phyloP scores from a whole-genome alignment of 257 asterid genomes.

The Mitragyna speciosa region DNA sequence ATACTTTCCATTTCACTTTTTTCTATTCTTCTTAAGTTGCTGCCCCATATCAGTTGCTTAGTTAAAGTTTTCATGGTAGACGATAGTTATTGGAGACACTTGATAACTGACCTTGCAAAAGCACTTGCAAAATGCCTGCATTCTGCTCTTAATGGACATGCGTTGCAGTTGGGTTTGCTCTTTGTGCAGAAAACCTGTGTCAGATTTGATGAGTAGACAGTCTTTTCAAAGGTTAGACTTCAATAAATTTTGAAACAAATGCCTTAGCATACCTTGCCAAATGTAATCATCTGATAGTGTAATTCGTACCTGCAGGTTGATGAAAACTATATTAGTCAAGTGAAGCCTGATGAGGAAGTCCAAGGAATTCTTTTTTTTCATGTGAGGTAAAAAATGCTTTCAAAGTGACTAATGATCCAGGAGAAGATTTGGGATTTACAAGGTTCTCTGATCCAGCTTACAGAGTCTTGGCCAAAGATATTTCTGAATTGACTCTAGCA shows the following conservation, averaged over 20 bases:
- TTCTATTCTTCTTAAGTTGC: background rate
- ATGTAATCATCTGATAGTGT: constrained; percentile 97
- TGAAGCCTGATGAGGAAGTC: constrained; percentile 20
- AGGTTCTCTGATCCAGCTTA: constrained; percentile 85
- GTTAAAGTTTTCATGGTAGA: constrained; percentile 15
- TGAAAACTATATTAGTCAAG: constrained; percentile 28
- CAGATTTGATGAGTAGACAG: constrained; percentile 2
- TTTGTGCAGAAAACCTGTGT: constrained; percentile 96
- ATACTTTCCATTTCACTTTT: background rate
- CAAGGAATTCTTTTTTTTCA: constrained; percentile 1
- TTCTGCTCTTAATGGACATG: constrained; percentile 90
- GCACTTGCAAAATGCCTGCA: constrained; percentile 99
- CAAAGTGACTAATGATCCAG: constrained; percentile 13
- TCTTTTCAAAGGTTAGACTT: constrained; percentile 10
- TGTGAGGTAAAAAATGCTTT: constrained; percentile 20
- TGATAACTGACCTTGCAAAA: constrained; percentile 74
- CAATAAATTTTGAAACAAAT: constrained; percentile 1
- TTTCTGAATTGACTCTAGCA: constrained; percentile 88
- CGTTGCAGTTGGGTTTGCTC: constrained; percentile 91
- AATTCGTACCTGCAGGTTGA: constrained; percentile 76
- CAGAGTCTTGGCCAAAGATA: constrained; percentile 98
- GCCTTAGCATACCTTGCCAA: constrained; percentile 74
- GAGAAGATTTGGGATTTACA: constrained; percentile 45
- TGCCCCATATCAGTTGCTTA: background rate
- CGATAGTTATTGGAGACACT: constrained; percentile 15